Base-by-base conservation (phyloP, 164 flowering plant genomes). In the Macadamia tetraphylla region DNA sequence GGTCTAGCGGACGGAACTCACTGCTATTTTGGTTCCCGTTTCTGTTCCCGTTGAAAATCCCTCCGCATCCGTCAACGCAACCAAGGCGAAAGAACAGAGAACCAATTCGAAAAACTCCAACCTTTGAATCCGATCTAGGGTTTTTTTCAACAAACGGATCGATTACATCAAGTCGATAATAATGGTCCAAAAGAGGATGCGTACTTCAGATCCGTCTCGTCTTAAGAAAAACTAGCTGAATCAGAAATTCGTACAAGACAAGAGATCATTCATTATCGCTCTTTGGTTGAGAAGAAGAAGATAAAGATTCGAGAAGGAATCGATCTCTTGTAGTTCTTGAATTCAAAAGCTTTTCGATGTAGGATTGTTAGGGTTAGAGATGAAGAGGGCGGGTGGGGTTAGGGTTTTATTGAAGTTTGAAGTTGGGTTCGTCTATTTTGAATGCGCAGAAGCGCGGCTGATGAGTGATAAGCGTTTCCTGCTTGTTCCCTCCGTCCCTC, bases 51-150 rank as follows among this genome's bases (percentile, higher is more conserved):
- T 23, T 23, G 23, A 23, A 23, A 23, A 23, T 23, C 23, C 23
- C 23, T 23, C 23, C 23, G 23, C 23, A 23, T 23, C 23, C 23
- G 23, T 23, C 23, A 35, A 35, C 5, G 0, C 40, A 35, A 35
- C 40, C 3, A 35, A 35, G 5, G 40, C 49, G 42, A 44, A 46
- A 61, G 3, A 1, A 9, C 11, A 6, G 29, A 30, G 9, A 35
- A 31, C 35, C 44, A 1, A 40, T 11, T 12, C 52, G 6, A 7
- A 66, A 46, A 60, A 44, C 29, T 46, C 29, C 52, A 55, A 76
- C 78, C 76, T 75, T 76, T 6, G 73, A 48, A 65, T 72, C 80
- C 44, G 71, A 74, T 69, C 75, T 66, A 61, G 66, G 64, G 14
- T 29, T 42, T 30, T 29, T 18, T 29, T 23, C 23, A 48, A 51